Percentiles rank a stretch among this genome's conserved stretches.
Conservation (phyloP, 139 green algal genomes). For the Axilococcus clingmanii region DNA sequence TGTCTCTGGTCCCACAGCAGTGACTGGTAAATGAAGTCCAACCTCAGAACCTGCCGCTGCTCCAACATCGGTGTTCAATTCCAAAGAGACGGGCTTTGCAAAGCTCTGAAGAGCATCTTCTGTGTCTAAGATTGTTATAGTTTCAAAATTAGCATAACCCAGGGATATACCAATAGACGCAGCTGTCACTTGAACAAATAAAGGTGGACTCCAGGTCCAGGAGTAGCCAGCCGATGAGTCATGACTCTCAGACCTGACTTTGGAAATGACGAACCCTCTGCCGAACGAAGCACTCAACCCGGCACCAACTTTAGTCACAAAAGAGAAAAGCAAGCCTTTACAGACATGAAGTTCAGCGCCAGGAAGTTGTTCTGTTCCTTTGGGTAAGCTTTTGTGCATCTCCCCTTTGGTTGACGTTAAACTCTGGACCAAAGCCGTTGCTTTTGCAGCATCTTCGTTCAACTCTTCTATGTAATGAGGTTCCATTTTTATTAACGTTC, state of each 20-base stretch:
- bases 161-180: conserved; percentile 13
- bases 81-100: neutral
- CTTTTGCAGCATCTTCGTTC: neutral
- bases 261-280: conserved; percentile 20
- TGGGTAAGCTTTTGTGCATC: conserved; percentile 9
- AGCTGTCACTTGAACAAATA: conserved; percentile 12
- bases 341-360: conserved; percentile 9
- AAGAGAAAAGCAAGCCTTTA: conserved; percentile 18
- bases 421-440: conserved; percentile 10
- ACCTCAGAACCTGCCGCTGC: no score
- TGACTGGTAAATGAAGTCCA: neutral
- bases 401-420: conserved; percentile 19
- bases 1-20: conserved; percentile 1
- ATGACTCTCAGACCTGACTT: neutral
- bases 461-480: neutral
- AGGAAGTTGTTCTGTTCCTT: conserved; percentile 13
- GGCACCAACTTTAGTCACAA: conserved; percentile 11
- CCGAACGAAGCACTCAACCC: conserved; percentile 12
- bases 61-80: neutral
- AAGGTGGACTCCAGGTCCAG: conserved; percentile 15
- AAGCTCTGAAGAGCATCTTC: conserved; percentile 8
- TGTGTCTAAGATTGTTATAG: conserved; percentile 20
- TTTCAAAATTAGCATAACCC: conserved; percentile 18
- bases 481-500: no score
- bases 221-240: neutral